Evolutionary conservation across 768 basidiomycete species (phyloP).

Genomic region (Leccinum disarticulatum): DNA sequence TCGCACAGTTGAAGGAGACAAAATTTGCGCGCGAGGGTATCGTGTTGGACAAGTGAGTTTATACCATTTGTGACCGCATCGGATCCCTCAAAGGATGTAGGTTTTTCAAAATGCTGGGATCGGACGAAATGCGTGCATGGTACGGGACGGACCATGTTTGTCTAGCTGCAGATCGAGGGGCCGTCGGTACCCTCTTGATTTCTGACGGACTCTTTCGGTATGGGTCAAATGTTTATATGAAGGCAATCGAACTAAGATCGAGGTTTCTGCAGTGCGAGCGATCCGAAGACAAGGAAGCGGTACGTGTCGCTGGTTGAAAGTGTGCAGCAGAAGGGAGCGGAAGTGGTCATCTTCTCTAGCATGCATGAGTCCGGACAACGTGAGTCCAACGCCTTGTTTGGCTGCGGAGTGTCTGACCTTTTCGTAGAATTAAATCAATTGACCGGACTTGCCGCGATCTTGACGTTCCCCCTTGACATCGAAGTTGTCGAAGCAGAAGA

Average conservation of each 20-base stretch:
- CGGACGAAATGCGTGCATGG: constrained; percentile 96
- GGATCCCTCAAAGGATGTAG: constrained; percentile 39
- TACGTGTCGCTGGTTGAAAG: constrained; percentile 89
- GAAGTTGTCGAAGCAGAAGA: constrained; percentile 96
- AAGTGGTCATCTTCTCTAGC: constrained; percentile 96
- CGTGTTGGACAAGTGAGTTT: constrained; percentile 76
- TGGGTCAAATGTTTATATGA: constrained; percentile 16
- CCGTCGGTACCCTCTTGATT: constrained; percentile 91
- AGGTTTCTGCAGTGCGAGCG: constrained; percentile 60
- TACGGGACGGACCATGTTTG: constrained; percentile 95
- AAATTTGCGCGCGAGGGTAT: constrained; percentile 95
- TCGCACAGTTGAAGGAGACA: constrained; percentile 81
- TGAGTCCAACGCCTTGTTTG: constrained; percentile 40
- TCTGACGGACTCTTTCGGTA: constrained; percentile 94
- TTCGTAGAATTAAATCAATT: constrained; percentile 87
- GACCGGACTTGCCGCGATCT: constrained; percentile 91
- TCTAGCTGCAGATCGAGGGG: constrained; percentile 89
- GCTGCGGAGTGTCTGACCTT: constrained; percentile 1
- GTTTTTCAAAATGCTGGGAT: constrained; percentile 97
- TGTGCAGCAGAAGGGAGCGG: constrained; percentile 84
- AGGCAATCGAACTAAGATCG: not conserved
- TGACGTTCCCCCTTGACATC: constrained; percentile 93
- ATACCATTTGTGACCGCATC: not conserved
- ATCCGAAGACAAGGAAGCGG: constrained; percentile 72
- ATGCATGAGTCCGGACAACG: constrained; percentile 99